phyloP scores from a whole-genome alignment of 2,329 filamentous ascomycete genomes.

The Monilinia fructicola region DNA sequence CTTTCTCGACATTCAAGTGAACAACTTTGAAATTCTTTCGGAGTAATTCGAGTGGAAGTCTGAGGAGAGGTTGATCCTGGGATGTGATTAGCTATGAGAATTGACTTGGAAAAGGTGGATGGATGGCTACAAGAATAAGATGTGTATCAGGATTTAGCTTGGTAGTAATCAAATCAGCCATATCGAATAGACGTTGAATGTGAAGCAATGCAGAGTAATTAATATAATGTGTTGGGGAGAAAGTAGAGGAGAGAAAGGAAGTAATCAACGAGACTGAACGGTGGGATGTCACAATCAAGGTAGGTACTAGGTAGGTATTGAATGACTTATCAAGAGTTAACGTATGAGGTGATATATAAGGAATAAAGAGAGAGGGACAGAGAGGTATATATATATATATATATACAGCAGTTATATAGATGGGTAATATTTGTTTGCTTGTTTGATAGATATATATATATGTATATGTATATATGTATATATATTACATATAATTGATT shows the following conservation, averaged over 20 bases:
- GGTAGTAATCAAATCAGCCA: conserved; percentile 62
- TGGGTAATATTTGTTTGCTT: too few species aligned
- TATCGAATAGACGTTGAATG: conserved; percentile 37
- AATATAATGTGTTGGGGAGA: neutral
- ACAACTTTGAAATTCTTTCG: conserved; percentile 91
- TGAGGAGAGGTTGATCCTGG: conserved; percentile 90
- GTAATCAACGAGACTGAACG: neutral
- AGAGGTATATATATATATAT: too few species aligned
- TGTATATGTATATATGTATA: neutral
- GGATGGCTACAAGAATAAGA: conserved; percentile 63
- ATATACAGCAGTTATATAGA: too few species aligned
- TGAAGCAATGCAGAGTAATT: conserved; percentile 5
- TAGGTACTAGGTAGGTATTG: neutral
- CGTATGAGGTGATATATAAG: too few species aligned
- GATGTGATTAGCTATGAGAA: conserved; percentile 27
- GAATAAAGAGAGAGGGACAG: too few species aligned
- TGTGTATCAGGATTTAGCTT: conserved; percentile 75
- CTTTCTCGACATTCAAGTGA: conserved; percentile 73
- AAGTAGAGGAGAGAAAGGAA: neutral
- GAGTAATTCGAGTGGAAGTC: conserved; percentile 87
- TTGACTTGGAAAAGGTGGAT: conserved; percentile 9
- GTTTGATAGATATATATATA: neutral
- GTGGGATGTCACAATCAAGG: neutral
- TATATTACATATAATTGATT: too few species aligned
- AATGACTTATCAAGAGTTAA: neutral